A percentile compares a stretch with the other conserved stretches of the same genome.
Evolutionary conservation across 441 rosid species (phyloP).

Genomic region (Croton setiger): DNA sequence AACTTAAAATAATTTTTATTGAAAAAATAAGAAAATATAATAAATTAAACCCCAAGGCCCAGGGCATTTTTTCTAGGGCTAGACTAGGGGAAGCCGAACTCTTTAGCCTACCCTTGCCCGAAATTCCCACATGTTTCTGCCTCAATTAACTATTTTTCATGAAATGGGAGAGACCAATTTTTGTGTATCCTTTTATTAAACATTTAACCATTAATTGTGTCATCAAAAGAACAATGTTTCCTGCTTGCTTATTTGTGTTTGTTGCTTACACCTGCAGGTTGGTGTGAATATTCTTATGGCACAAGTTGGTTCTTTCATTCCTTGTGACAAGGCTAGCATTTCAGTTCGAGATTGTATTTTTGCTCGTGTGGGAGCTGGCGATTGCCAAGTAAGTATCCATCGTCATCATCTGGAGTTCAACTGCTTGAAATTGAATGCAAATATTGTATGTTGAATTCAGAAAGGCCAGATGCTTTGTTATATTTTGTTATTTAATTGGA

Average conservation of each 20-base stretch:
- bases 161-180: background rate
- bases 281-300: constrained; percentile 98
- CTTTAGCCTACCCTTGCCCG: too few relatives aligned
- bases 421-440: constrained; percentile 9
- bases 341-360: constrained; percentile 97
- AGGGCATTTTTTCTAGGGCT: too few relatives aligned
- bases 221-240: background rate
- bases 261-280: constrained; percentile 45
- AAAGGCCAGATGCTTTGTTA: background rate
- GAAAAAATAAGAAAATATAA: too few relatives aligned
- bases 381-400: constrained; percentile 82
- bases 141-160: background rate
- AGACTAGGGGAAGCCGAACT: too few relatives aligned
- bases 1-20: too few relatives aligned
- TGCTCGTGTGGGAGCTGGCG: constrained; percentile 99
- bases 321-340: constrained; percentile 87
- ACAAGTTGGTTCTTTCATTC: constrained; percentile 97
- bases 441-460: background rate
- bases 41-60: too few relatives aligned
- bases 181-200: background rate
- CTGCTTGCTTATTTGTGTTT: constrained; percentile 5
- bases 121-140: too few relatives aligned
- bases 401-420: constrained; percentile 14
- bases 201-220: constrained; percentile 4
- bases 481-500: background rate